Evolutionary conservation across 352 stramenopile species (phyloP), one percentile per base, ranked within the genome.

Genomic region (Pythium insidiosum): DNA sequence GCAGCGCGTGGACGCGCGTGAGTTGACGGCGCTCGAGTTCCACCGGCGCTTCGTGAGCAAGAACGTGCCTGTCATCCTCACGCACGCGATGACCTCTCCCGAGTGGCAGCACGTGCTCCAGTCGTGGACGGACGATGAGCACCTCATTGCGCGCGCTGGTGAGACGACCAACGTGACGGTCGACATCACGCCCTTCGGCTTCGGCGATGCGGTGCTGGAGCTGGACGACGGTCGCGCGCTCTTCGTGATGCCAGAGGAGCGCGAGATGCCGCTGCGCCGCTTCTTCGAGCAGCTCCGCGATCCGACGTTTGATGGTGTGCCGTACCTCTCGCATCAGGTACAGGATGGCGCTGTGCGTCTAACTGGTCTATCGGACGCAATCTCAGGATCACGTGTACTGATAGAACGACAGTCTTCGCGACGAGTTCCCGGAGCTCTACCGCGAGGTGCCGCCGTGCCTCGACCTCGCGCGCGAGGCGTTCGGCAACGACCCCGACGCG

Each of bases 311-410:
- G 70, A 93, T 50, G 78, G 78, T 9, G 74, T 90, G 20, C 80
- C 80, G 5, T 93, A 93, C 35, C 69, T 93, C 0, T 93, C 80
- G 4, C 78, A 93, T 31, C 80, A 93, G n/a, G n/a, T n/a, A n/a
- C n/a, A n/a, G n/a, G n/a, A n/a, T n/a, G n/a, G n/a, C n/a, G n/a
- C n/a, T n/a, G n/a, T n/a, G n/a, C n/a, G n/a, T n/a, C n/a, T n/a
- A n/a, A n/a, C n/a, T n/a, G n/a, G n/a, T n/a, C n/a, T n/a, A n/a
- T n/a, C n/a, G 57, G 68, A 68, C 30, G 19, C 9, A 33, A 15
- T 15, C 9, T 33, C 28, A 33, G 28, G 28, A 11, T 38, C 6
- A 18, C 13, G 28, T 22, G 23, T 5, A 28, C 21, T 53, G 1
- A 13, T 61, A 81, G 61, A 91, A 91, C 33, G 81, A 91, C 44